A percentile compares a stretch with the other conserved stretches of the same genome.
These are phyloP conservation scores for Secale cereale DNA, from an alignment of 176 grass and related monocot species.

Conservation along the genomic window DNA sequence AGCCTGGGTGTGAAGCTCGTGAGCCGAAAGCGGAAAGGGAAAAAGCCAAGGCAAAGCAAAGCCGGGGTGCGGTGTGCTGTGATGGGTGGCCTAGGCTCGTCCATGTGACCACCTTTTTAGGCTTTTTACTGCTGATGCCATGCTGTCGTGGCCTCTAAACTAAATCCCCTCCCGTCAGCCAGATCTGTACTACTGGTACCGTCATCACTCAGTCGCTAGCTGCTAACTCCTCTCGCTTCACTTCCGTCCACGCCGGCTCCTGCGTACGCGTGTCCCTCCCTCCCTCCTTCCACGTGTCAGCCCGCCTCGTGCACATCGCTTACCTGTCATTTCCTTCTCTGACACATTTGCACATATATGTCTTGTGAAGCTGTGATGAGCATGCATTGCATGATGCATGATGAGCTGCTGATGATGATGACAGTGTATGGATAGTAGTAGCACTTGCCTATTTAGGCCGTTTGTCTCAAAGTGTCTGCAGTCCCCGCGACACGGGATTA, in stretches of 20 bases:
- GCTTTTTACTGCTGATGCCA: not conserved
- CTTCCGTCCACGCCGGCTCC: not conserved
- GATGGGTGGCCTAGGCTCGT: not conserved
- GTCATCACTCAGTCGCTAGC: not conserved
- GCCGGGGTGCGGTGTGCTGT: not conserved
- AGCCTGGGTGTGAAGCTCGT: not conserved
- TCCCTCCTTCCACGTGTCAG: not conserved
- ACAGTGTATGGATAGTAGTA: too few relatives aligned
- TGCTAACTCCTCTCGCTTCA: not conserved
- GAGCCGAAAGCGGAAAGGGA: not conserved
- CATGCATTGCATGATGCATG: not conserved
- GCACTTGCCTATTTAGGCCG: not conserved
- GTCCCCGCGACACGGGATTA: not conserved
- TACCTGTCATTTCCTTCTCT: not conserved
- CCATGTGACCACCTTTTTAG: not conserved
- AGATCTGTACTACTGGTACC: not conserved
- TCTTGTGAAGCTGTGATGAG: not conserved
- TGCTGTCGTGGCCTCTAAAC: not conserved
- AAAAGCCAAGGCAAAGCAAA: not conserved
- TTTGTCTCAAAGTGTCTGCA: not conserved
- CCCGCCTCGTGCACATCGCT: not conserved
- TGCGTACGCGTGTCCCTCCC: not conserved
- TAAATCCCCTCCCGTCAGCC: not conserved
- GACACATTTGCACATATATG: not conserved
- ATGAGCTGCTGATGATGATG: not conserved